Percentiles rank a stretch among this genome's conserved stretches.
These are phyloP conservation scores for Gymnopilus junonius DNA, from an alignment of 768 basidiomycete species.

Conservation along the genomic window DNA sequence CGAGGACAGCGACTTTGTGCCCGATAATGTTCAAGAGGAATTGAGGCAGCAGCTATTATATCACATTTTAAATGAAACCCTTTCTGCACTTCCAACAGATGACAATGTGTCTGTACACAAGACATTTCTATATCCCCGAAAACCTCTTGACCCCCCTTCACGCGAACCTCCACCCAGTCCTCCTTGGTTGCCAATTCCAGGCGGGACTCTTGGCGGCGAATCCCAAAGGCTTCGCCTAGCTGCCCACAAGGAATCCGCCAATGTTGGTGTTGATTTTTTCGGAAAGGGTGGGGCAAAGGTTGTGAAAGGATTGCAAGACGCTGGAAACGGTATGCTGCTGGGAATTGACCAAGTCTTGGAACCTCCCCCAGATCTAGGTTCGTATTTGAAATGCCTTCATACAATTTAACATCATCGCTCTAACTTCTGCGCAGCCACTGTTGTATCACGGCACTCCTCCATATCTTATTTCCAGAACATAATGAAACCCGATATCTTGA, in stretches of 20 bases:
- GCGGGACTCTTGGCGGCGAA: constrained; percentile 78
- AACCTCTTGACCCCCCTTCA: constrained; percentile 61
- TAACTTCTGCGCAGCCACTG: constrained; percentile 48
- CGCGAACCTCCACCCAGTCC: constrained; percentile 72
- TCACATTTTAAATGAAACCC: constrained; percentile 85
- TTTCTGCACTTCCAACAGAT: constrained; percentile 50
- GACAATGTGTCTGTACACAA: constrained; percentile 45
- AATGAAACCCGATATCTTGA: constrained; percentile 60
- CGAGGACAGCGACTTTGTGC: constrained; percentile 39
- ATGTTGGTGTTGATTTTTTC: constrained; percentile 78
- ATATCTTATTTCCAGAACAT: constrained; percentile 79
- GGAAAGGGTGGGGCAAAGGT: constrained; percentile 76
- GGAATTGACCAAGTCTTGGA: constrained; percentile 78
- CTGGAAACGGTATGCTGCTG: constrained; percentile 77
- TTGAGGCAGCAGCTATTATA: constrained; percentile 94
- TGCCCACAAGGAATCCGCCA: constrained; percentile 47
- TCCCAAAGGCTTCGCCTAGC: constrained; percentile 81
- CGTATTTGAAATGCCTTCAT: constrained; percentile 44
- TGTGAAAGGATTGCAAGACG: constrained; percentile 58
- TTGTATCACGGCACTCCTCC: constrained; percentile 60
- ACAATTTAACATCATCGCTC: constrained; percentile 6
- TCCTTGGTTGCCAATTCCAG: constrained; percentile 86
- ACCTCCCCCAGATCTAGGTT: constrained; percentile 77
- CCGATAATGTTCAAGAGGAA: constrained; percentile 82
- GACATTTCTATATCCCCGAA: constrained; percentile 77